These are phyloP conservation scores for Eucalyptus cloeziana DNA, from an alignment of 345 rosid species.

Conservation along the genomic window DNA sequence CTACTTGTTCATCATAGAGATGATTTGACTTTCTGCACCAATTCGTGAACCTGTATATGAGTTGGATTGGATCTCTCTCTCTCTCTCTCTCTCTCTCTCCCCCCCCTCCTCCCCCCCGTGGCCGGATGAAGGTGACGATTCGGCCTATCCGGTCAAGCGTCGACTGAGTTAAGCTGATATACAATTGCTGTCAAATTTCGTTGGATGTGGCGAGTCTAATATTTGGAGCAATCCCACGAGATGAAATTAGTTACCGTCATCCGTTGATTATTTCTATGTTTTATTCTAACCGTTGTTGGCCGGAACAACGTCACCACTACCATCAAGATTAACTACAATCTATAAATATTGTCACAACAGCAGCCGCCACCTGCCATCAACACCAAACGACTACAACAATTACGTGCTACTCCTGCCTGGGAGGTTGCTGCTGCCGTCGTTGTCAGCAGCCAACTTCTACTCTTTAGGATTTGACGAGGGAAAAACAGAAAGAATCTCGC, in stretches of 20 bases:
- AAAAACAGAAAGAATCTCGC: background rate
- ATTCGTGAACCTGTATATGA: background rate
- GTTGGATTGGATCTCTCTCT: background rate
- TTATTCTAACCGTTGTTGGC: background rate
- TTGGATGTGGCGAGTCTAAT: background rate
- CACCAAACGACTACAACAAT: background rate
- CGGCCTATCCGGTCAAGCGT: background rate
- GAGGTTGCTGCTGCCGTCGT: too few relatives aligned
- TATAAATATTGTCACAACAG: background rate
- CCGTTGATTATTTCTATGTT: background rate
- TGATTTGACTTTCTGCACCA: background rate
- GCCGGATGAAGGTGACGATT: background rate
- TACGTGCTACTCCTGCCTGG: background rate
- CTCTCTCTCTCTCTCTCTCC: background rate
- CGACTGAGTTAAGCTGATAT: background rate
- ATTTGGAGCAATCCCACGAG: background rate
- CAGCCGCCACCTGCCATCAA: background rate
- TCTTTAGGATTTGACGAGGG: background rate
- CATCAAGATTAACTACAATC: background rate
- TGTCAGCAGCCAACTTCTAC: background rate
- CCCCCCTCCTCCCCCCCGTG: background rate
- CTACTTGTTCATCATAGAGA: background rate
- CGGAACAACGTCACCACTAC: accelerated
- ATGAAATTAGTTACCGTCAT: background rate
- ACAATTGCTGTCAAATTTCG: background rate